These are phyloP conservation scores for Botryotinia convoluta DNA, from an alignment of 2,329 filamentous ascomycete genomes.

Conservation along the genomic window DNA sequence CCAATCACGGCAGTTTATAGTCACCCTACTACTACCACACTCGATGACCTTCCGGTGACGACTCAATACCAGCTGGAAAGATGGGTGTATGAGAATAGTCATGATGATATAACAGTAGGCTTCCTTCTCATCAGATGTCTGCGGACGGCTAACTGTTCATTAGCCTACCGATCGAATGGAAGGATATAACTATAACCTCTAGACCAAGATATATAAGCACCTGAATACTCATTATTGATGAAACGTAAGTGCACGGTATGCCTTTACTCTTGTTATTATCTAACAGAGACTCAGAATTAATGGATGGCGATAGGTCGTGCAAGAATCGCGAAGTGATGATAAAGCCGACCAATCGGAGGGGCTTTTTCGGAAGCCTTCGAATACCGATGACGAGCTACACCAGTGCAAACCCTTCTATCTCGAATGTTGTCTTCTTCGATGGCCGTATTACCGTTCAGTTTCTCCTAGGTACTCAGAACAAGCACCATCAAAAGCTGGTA, in stretches of 20 bases:
- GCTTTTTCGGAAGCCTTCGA: not conserved
- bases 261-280: not conserved
- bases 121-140: not conserved
- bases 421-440: not conserved
- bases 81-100: not conserved
- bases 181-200: not conserved
- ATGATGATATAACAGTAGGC: not conserved
- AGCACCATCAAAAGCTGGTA: not conserved
- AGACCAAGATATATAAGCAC: not conserved
- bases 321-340: constrained; percentile 9
- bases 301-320: not conserved
- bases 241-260: not conserved
- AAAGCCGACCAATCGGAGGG: not conserved
- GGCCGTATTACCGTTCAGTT: not conserved
- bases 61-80: not conserved
- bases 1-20: not conserved
- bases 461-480: not conserved
- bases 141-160: not conserved
- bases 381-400: not conserved
- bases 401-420: not conserved
- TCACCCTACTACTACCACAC: not conserved
- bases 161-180: not conserved
- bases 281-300: not conserved
- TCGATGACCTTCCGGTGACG: not conserved
- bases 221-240: not conserved